Evolutionary conservation across 306 rosid genomes (phyloP).

Genomic region (Casuarina glauca): DNA sequence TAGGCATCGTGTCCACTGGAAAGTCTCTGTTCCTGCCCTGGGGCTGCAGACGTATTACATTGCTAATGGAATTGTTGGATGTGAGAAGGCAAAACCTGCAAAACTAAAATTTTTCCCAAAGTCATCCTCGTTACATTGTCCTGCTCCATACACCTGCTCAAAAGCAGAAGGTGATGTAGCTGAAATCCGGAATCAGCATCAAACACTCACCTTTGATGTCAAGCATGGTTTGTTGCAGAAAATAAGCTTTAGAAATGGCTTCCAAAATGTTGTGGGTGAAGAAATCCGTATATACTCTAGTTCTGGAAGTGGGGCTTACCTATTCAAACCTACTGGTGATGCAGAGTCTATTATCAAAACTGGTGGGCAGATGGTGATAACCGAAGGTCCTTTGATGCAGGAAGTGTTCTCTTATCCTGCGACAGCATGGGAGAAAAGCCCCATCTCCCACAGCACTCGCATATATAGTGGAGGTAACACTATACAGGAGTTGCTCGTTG

Average conservation of each 20-base stretch:
- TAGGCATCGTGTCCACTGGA: constrained; percentile 84
- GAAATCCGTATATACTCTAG: constrained; percentile 89
- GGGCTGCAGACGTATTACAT: constrained; percentile 85
- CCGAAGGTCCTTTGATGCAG: constrained; percentile 80
- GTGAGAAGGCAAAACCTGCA: constrained; percentile 78
- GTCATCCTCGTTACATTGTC: constrained; percentile 56
- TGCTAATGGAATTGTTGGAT: constrained; percentile 56
- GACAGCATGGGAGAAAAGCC: constrained; percentile 70
- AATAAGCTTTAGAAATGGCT: constrained; percentile 42
- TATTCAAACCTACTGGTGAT: constrained; percentile 81
- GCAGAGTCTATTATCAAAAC: constrained; percentile 64
- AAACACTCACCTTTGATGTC: constrained; percentile 69
- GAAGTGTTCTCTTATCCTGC: constrained; percentile 85
- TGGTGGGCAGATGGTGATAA: constrained; percentile 67
- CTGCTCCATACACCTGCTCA: constrained; percentile 69
- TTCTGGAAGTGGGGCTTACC: constrained; percentile 84
- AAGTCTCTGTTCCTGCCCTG: constrained; percentile 77
- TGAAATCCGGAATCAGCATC: constrained; percentile 74
- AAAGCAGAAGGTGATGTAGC: constrained; percentile 46
- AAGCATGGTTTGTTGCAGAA: constrained; percentile 76
- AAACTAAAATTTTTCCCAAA: constrained; percentile 61
- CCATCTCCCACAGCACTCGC: constrained; percentile 93
- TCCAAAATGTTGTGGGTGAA: constrained; percentile 58
- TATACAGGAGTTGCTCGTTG: constrained; percentile 67
- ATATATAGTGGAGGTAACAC: constrained; percentile 64